Evolutionary conservation across 2,329 filamentous ascomycete species (phyloP), one percentile per base, ranked within the genome.

Genomic region (Sporothrix luriei): DNA sequence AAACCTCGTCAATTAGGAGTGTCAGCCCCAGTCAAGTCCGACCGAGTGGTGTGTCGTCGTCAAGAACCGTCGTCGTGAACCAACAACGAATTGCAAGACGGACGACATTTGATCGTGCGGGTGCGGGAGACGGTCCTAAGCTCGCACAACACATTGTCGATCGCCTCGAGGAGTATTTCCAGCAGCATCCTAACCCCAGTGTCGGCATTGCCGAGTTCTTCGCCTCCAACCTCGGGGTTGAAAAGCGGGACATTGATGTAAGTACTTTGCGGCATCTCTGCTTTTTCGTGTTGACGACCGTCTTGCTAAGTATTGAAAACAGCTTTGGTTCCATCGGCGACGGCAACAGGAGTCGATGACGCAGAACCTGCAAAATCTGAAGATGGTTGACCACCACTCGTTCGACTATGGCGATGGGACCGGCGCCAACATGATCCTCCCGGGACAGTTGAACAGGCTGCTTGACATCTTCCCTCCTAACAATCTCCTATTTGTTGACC

Each of bases 141-240:
- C 82, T 87, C 66, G 80, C 84, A 5, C 75, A 78, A 16, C 84
- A 85, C 68, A 80, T 86, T 9, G 80, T 85, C 70, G 78, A 76
- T 24, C 82, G 84, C 1, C 78, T 87, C 1, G 84, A 87, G 68
- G 81, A 84, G 33, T 87, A 86, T 71, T 87, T 84, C 72, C 79
- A 82, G 33, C 77, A 78, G 7, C 80, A 85, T 38, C 79, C 83
- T 1, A 75, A 81, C 1, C 85, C 85, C 2, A 84, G 79, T 54
- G 79, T 84, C 61, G 82, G 81, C 0, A 81, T 85, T 52, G 82
- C 82, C 48, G 84, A 84, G 52, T 84, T 85, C 74, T 78, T 86
- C 54, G 84, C 85, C 11, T 87, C 85, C 0, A 87, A 83, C 52
- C 76, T 87, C 2, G 83, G 83, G 16, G 82, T 85, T 29, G 84